These are phyloP conservation scores for Fusarium lyarnte DNA, from an alignment of 2,329 filamentous ascomycete genomes.

Conservation along the genomic window DNA sequence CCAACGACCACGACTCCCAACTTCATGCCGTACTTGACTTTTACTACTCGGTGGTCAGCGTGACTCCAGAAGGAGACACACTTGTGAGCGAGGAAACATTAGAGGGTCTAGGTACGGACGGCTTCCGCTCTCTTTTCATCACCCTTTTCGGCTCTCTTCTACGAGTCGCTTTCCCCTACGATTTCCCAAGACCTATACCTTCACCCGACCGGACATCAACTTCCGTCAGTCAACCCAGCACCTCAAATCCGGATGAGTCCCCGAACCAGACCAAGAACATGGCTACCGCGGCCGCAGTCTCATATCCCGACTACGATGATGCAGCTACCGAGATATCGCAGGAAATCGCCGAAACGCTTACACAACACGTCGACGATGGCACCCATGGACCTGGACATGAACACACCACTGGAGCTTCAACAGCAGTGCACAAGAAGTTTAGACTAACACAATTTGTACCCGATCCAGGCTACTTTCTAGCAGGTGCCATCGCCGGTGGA, in stretches of 20 bases:
- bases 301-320: constrained; percentile 36
- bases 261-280: constrained; percentile 24
- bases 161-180: constrained; percentile 67
- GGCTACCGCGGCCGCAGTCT: constrained; percentile 30
- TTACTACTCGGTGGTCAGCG: constrained; percentile 87
- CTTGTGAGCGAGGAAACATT: constrained; percentile 89
- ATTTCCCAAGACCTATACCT: constrained; percentile 46
- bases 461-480: constrained; percentile 96
- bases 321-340: constrained; percentile 39
- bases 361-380: constrained; percentile 48
- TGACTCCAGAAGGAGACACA: constrained; percentile 95
- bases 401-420: constrained; percentile 47
- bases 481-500: constrained; percentile 92
- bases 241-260: constrained; percentile 27
- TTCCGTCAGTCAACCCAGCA: constrained; percentile 11
- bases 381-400: constrained; percentile 43
- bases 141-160: constrained; percentile 80
- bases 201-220: constrained; percentile 36
- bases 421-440: constrained; percentile 54
- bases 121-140: constrained; percentile 66
- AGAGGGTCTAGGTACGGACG: constrained; percentile 90
- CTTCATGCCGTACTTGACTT: constrained; percentile 88
- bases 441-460: constrained; percentile 76
- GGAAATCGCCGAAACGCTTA: constrained; percentile 34
- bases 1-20: constrained; percentile 69